Base-by-base conservation (phyloP, 1,284 basidiomycete genomes). In the Ceratobasidium sp. region DNA sequence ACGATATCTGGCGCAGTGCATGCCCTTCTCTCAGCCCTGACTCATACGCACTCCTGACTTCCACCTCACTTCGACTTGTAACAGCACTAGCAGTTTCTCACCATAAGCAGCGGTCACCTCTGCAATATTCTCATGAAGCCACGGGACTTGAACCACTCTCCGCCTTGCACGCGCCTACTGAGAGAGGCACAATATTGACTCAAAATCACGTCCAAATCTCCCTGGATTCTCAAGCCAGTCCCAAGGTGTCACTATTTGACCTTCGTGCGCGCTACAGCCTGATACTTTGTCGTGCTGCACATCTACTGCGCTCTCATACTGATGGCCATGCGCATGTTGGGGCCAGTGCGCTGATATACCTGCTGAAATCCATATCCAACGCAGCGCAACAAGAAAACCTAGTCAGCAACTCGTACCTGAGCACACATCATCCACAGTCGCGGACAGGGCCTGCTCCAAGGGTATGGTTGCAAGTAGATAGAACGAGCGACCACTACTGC, bases 261-360 rank as follows among this genome's bases (percentile, higher is more conserved):
- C 62, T 64, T n/a, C 46, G 46, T 18, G 62, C 62, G 5, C 62
- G 62, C 0, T 64, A 49, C n/a, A 46, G 41, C 14, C 44, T 44
- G 5, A 26, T 11, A 38, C 23, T 64, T 1, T 41, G 11, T 9
- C 62, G 62, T 9, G 62, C 47, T n/a, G 46, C 41, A 3, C 50
- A 35, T 35, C 28, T 49, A 16, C 13, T 64, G 28, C 26, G 28
- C 23, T 62, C 47, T 16, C 32, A 64, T 23, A 21, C 6, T n/a
- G 7, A n/a, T n/a, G 13, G 30, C 18, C n/a, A 49, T 18, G 41
- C 23, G 7, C 1, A 8, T 13, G 46, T 38, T n/a, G 35, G 46
- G 32, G 18, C 38, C 2, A 30, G 18, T 4, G 5, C 46, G 13
- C 46, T 63, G 6, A 30, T 26, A 5, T 35, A 35, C 18, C 46